Evolutionary conservation across 805 yeast species (phyloP).

Genomic region (Ogataea neopini): DNA sequence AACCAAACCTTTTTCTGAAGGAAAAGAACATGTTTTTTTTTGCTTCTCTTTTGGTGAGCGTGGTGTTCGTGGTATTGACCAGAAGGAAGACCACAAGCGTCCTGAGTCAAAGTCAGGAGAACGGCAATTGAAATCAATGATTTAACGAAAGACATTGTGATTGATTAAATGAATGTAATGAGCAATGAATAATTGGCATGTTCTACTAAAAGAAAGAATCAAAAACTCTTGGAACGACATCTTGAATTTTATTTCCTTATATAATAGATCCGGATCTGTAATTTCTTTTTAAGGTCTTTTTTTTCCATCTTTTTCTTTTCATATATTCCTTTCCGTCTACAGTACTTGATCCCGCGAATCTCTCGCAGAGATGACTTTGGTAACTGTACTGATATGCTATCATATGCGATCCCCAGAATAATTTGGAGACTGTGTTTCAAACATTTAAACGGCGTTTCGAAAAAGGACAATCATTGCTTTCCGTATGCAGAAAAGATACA

Average conservation of each 20-base stretch:
- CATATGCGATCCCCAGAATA: too few relatives aligned
- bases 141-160: conserved; percentile 14
- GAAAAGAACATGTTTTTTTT: conserved; percentile 63
- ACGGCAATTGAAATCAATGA: conserved; percentile 9
- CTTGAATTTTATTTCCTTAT: not conserved
- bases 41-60: conserved; percentile 25
- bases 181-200: conserved; percentile 4
- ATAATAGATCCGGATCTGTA: conserved; percentile 3
- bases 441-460: too few relatives aligned
- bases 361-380: not conserved
- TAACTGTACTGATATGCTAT: not conserved
- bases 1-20: conserved; percentile 66
- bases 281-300: not conserved
- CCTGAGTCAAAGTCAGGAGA: conserved; percentile 13
- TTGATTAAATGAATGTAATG: conserved; percentile 10
- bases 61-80: conserved; percentile 23
- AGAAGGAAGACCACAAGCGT: conserved; percentile 19
- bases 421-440: too few relatives aligned
- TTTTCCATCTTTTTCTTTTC: not conserved
- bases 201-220: not conserved
- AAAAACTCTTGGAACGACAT: not conserved
- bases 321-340: too few relatives aligned
- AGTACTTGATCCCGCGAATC: conserved; percentile 7
- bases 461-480: too few relatives aligned
- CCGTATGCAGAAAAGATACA: too few relatives aligned